Evolutionary conservation across 2,329 filamentous ascomycete genomes (phyloP).

Genomic region (Colletotrichum karsti): DNA sequence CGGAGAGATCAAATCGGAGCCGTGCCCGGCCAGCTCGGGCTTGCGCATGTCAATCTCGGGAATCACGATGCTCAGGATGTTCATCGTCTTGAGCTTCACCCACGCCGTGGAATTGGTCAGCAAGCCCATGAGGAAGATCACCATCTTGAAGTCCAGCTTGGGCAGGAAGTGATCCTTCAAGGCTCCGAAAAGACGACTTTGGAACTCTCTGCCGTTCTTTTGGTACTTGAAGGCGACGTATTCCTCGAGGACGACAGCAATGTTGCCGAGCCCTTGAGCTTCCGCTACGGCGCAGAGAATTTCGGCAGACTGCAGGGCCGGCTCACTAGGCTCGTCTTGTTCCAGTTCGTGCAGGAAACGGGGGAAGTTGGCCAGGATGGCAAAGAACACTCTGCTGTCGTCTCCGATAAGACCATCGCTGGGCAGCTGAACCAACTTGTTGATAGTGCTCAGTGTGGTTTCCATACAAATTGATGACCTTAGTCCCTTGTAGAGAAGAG

Average conservation of each 20-base stretch:
- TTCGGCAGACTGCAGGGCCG: constrained; percentile 70
- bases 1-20: constrained; percentile 94
- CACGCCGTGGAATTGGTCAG: constrained; percentile 88
- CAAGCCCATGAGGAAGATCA: constrained; percentile 91
- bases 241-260: constrained; percentile 74
- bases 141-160: constrained; percentile 80
- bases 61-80: constrained; percentile 84
- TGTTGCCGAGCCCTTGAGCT: constrained; percentile 70
- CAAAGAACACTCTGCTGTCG: constrained; percentile 83
- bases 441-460: constrained; percentile 78
- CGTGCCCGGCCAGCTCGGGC: constrained; percentile 87
- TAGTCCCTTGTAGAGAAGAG: constrained; percentile 89
- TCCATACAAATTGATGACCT: constrained; percentile 86
- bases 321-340: constrained; percentile 61
- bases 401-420: constrained; percentile 84
- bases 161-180: constrained; percentile 84
- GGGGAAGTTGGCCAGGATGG: constrained; percentile 90
- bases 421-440: constrained; percentile 81
- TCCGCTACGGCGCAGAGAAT: constrained; percentile 78
- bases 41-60: constrained; percentile 94
- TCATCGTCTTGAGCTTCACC: constrained; percentile 94
- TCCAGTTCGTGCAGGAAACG: constrained; percentile 85
- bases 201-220: constrained; percentile 74
- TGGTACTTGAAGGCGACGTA: constrained; percentile 75
- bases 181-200: constrained; percentile 76